Base-by-base conservation (phyloP, 371 early-diverging fungal genomes). In the Circinella umbellata region DNA sequence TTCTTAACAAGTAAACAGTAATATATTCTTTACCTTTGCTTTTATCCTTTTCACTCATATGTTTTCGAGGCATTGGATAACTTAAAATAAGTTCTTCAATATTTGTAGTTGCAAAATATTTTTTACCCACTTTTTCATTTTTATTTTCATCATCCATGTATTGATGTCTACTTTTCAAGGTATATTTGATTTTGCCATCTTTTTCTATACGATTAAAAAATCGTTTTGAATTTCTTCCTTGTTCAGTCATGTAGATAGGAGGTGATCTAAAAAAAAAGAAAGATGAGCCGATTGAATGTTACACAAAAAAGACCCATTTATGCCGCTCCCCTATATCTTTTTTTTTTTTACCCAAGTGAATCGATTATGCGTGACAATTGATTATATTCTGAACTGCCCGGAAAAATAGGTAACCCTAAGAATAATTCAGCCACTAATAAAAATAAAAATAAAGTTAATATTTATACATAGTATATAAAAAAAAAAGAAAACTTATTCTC, bases 341-440 rank as follows among this genome's bases (percentile, higher is more conserved):
- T 42, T 11, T 42, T 11, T 11, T 42, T n/a, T 51, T 88, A 90
- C 88, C 98, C 97, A 37, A 92, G 84, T 37, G 94, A 80, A 75
- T 98, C 97, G 83, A 97, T 91, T 63, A 98, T 96, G 72, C 96
- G 91, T 10, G 91, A 83, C 38, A 98, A 72, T 73, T 98, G 97
- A 70, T 99, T 98, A 67, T 91, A 91, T 80, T 99, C 99, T 69
- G 96, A 94, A 72, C 95, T 96, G 13, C 98, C 99, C 0, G 99
- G 98, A 74, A 99, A 98, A 38, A 99, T 77, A 8, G 99, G 99
- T 66, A 94, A 87, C 0, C 95, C 96, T 4, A 94, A 88, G 68
- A 93, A 90, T 38, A 99, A 84, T 75, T 99, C 99, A 34, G 94
- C 96, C 47, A 70, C 67, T 53, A 47, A 11, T 20, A 13, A 63